Percentiles rank a stretch among this genome's conserved stretches.
phyloP scores from a whole-genome alignment of 108 stramenopile genomes.

The Aurantiochytrium sp. region DNA sequence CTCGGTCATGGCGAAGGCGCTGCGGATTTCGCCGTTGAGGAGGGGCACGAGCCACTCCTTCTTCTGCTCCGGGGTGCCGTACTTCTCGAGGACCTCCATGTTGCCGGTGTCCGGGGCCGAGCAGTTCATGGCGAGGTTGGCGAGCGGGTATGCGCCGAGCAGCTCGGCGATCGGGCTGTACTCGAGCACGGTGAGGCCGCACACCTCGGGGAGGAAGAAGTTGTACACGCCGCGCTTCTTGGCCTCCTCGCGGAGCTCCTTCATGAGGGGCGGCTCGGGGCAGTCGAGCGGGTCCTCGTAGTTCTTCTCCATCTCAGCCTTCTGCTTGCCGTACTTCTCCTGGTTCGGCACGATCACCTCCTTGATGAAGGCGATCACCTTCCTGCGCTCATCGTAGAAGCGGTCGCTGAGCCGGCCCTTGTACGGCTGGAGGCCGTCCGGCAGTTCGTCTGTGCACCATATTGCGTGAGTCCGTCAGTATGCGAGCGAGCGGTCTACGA shows the following conservation, averaged over 20 bases:
- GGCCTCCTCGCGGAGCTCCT: constrained; percentile 18
- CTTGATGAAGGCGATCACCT: background rate
- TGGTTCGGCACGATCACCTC: constrained; percentile 27
- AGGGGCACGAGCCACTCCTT: constrained; percentile 44
- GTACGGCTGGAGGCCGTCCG: constrained; percentile 22
- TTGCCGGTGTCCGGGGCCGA: constrained; percentile 57
- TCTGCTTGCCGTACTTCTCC: background rate
- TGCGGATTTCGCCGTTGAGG: constrained; percentile 48
- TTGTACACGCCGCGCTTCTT: constrained; percentile 28
- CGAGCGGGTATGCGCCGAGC: constrained; percentile 48
- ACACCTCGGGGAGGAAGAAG: constrained; percentile 34
- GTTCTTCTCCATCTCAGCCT: background rate
- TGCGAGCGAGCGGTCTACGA: too few relatives aligned
- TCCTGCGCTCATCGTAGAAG: background rate
- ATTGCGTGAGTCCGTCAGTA: too few relatives aligned
- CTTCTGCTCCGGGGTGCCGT: constrained; percentile 44
- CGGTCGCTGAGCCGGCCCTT: constrained; percentile 3
- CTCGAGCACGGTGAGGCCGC: constrained; percentile 47
- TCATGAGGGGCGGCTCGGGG: background rate
- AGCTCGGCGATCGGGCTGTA: constrained; percentile 41
- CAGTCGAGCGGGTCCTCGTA: background rate
- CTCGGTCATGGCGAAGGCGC: constrained; percentile 55
- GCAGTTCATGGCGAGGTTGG: constrained; percentile 58
- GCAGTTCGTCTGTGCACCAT: background rate
- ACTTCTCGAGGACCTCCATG: constrained; percentile 57